Evolutionary conservation across 2,329 filamentous ascomycete genomes (phyloP).

Genomic region (Neonectria punicea): DNA sequence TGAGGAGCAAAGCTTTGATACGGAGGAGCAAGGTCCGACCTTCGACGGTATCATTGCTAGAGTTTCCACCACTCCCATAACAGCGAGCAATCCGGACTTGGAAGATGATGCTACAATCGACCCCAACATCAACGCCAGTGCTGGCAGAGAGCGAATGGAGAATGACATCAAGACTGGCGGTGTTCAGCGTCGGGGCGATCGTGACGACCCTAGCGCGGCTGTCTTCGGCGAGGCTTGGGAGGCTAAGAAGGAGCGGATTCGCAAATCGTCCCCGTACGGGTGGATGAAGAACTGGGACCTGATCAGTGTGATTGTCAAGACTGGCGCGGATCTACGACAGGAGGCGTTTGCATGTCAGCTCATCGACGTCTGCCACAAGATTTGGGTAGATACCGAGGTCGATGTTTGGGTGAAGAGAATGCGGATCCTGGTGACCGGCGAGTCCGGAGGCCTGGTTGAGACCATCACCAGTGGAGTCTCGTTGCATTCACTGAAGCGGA

Average conservation of each 20-base stretch:
- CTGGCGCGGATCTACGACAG: conserved; percentile 82
- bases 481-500: conserved; percentile 86
- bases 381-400: conserved; percentile 79
- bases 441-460: conserved; percentile 85
- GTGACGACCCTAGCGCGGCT: conserved; percentile 85
- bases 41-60: conserved; percentile 87
- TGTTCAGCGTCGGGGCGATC: conserved; percentile 81
- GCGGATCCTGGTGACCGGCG: conserved; percentile 86
- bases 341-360: conserved; percentile 89
- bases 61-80: conserved; percentile 62
- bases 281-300: conserved; percentile 94
- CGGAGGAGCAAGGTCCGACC: conserved; percentile 78
- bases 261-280: conserved; percentile 84
- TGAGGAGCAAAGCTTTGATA: conserved; percentile 85
- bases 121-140: conserved; percentile 70
- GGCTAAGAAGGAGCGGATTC: conserved; percentile 84
- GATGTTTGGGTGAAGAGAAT: conserved; percentile 91
- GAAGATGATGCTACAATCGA: conserved; percentile 65
- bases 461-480: conserved; percentile 90
- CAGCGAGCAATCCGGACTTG: conserved; percentile 58
- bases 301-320: conserved; percentile 88
- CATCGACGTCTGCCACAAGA: conserved; percentile 82
- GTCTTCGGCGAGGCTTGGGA: conserved; percentile 90
- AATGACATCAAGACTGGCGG: conserved; percentile 90
- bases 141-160: conserved; percentile 85